phyloP scores from a whole-genome alignment of 2,329 filamentous ascomycete species.

The Biscogniauxia sp. region DNA sequence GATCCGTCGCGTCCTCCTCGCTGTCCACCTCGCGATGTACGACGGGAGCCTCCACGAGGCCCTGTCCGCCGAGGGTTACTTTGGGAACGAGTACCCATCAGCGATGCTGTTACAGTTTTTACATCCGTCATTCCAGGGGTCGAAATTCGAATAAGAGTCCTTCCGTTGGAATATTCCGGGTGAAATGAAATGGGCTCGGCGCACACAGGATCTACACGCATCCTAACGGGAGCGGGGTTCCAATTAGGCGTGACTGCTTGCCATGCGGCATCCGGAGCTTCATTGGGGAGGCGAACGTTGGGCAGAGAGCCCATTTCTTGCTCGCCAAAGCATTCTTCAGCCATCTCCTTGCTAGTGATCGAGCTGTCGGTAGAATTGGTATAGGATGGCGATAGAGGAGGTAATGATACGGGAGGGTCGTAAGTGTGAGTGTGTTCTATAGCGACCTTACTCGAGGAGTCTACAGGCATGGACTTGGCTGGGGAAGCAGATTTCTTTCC shows the following conservation, averaged over 20 bases:
- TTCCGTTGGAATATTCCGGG: constrained; percentile 38
- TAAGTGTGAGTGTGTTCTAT: constrained; percentile 54
- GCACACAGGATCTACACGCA: constrained; percentile 47
- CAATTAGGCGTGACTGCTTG: constrained; percentile 52
- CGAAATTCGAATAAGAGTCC: constrained; percentile 41
- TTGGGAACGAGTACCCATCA: neutral
- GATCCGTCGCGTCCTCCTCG: constrained; percentile 18
- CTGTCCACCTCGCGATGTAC: constrained; percentile 17
- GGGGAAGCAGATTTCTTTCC: constrained; percentile 59
- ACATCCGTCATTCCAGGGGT: constrained; percentile 41
- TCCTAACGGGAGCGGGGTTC: constrained; percentile 53
- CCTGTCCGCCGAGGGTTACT: constrained; percentile 24
- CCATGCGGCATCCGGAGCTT: constrained; percentile 62
- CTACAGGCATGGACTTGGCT: constrained; percentile 59
- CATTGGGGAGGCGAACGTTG: constrained; percentile 63
- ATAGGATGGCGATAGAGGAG: constrained; percentile 36
- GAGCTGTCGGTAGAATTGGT: constrained; percentile 39
- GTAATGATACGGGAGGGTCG: constrained; percentile 70
- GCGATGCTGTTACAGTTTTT: constrained; percentile 32
- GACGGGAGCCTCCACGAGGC: constrained; percentile 18
- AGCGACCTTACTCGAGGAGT: constrained; percentile 65
- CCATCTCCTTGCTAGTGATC: constrained; percentile 64
- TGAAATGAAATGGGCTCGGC: constrained; percentile 42
- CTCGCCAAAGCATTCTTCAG: constrained; percentile 78
- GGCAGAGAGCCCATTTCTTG: constrained; percentile 79